These are phyloP conservation scores for Scutellaria galericulata DNA, from an alignment of 257 asterid genomes.

Conservation along the genomic window DNA sequence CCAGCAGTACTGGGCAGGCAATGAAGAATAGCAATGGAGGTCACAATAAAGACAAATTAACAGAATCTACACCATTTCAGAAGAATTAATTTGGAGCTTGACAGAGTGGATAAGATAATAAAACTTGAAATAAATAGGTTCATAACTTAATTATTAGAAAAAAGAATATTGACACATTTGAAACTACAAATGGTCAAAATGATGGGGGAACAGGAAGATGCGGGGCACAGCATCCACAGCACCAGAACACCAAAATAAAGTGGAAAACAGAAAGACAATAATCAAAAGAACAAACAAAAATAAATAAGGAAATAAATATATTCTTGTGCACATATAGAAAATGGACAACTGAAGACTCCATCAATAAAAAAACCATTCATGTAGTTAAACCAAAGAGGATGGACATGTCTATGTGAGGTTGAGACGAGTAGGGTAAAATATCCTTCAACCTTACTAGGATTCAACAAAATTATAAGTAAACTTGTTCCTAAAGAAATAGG, in stretches of 20 bases:
- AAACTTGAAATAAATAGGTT: neutral
- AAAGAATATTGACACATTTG: neutral
- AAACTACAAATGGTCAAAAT: constrained; percentile 4
- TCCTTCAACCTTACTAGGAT: neutral
- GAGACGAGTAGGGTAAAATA: neutral
- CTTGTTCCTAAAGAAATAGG: too few relatives aligned
- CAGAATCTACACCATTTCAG: constrained; percentile 7
- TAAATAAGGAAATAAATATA: neutral
- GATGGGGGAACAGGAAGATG: constrained; percentile 15
- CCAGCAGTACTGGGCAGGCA: neutral
- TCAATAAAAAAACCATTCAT: neutral
- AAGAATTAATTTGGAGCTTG: constrained; percentile 12
- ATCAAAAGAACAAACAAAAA: neutral
- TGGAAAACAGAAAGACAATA: neutral
- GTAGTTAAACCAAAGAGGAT: neutral
- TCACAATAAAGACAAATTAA: constrained; percentile 15
- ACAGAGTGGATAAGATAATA: neutral
- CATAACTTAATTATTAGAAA: neutral
- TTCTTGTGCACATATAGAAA: neutral
- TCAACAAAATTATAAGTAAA: neutral
- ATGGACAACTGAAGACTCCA: neutral
- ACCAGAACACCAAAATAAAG: neutral
- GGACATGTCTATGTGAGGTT: neutral
- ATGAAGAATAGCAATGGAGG: constrained; percentile 13
- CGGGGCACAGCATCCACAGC: neutral